phyloP scores from a whole-genome alignment of 306 rosid species.

The Vigna mungo region DNA sequence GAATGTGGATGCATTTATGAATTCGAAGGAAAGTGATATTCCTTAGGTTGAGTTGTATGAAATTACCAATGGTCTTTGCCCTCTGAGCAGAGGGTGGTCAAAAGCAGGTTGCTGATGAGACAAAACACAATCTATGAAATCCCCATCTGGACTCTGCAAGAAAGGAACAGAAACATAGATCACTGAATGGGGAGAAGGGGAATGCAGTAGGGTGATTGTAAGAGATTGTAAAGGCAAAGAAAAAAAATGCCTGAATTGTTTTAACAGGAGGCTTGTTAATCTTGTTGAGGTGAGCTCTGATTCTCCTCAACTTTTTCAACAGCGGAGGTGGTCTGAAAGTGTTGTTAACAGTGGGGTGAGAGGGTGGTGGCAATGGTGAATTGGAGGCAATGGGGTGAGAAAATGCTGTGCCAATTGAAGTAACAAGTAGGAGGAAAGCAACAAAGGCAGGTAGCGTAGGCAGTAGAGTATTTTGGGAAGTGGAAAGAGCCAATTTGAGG shows the following conservation, averaged over 20 bases:
- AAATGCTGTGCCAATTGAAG: constrained; percentile 61
- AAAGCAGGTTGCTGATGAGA: constrained; percentile 94
- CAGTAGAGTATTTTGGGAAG: constrained; percentile 43
- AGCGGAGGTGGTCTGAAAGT: constrained; percentile 56
- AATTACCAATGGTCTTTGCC: constrained; percentile 86
- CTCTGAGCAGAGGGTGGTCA: constrained; percentile 81
- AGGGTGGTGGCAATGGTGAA: constrained; percentile 44
- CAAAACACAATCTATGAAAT: constrained; percentile 84
- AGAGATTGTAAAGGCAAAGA: constrained; percentile 17
- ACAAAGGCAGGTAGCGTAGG: constrained; percentile 62
- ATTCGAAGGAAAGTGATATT: constrained; percentile 30
- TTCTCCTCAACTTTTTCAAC: constrained; percentile 55
- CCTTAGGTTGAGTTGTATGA: constrained; percentile 3
- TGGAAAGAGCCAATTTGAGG: constrained; percentile 56
- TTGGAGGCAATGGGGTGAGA: constrained; percentile 52
- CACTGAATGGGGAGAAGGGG: constrained; percentile 36
- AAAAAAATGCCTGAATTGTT: constrained; percentile 75
- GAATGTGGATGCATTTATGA: constrained; percentile 22
- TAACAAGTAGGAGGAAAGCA: constrained; percentile 61
- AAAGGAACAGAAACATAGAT: constrained; percentile 39
- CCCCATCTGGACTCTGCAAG: constrained; percentile 95
- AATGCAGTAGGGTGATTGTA: constrained; percentile 7
- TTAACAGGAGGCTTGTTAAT: constrained; percentile 89
- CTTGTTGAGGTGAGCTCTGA: constrained; percentile 60
- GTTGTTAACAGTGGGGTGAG: constrained; percentile 54